A percentile compares a stretch with the other conserved stretches of the same genome.
These are phyloP conservation scores for Phytopythium oedochilum DNA, from an alignment of 352 stramenopile genomes.

Conservation along the genomic window DNA sequence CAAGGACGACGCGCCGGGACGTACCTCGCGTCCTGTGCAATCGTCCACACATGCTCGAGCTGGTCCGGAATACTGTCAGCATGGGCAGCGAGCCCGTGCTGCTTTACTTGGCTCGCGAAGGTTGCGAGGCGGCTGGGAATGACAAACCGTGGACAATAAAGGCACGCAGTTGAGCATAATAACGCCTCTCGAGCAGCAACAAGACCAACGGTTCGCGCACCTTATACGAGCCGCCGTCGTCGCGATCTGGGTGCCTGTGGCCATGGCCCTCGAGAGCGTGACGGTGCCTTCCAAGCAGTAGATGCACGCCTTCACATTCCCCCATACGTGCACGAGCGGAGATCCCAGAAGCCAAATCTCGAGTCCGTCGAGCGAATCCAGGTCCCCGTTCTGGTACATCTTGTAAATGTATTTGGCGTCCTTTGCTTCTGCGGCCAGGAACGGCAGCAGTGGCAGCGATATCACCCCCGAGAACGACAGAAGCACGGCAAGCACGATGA, in stretches of 20 bases:
- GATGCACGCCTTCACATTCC: slow-evolving; percentile 63
- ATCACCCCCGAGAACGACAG: slow-evolving; percentile 50
- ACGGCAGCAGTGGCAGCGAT: slow-evolving; percentile 51
- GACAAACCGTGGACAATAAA: neutral
- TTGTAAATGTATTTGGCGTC: slow-evolving; percentile 32
- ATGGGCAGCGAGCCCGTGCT: slow-evolving; percentile 41
- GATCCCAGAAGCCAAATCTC: slow-evolving; percentile 72
- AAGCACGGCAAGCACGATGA: slow-evolving; percentile 39
- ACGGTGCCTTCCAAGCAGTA: slow-evolving; percentile 71
- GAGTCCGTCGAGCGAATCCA: slow-evolving; percentile 51
- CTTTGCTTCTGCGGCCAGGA: slow-evolving; percentile 37
- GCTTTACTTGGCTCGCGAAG: slow-evolving; percentile 46
- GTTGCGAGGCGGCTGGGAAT: slow-evolving; percentile 24
- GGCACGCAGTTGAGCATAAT: too few relatives aligned
- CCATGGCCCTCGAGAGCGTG: slow-evolving; percentile 50
- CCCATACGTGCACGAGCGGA: slow-evolving; percentile 60
- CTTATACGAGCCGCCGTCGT: slow-evolving; percentile 42
- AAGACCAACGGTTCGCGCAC: slow-evolving; percentile 8
- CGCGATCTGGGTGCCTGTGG: slow-evolving; percentile 54
- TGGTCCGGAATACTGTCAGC: slow-evolving; percentile 60
- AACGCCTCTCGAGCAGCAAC: too few relatives aligned
- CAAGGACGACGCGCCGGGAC: neutral
- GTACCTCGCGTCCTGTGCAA: slow-evolving; percentile 57
- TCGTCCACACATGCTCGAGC: slow-evolving; percentile 40
- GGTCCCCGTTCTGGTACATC: slow-evolving; percentile 20